Evolutionary conservation across 1,284 basidiomycete genomes (phyloP).

Genomic region (Singerocomus inundabilis): DNA sequence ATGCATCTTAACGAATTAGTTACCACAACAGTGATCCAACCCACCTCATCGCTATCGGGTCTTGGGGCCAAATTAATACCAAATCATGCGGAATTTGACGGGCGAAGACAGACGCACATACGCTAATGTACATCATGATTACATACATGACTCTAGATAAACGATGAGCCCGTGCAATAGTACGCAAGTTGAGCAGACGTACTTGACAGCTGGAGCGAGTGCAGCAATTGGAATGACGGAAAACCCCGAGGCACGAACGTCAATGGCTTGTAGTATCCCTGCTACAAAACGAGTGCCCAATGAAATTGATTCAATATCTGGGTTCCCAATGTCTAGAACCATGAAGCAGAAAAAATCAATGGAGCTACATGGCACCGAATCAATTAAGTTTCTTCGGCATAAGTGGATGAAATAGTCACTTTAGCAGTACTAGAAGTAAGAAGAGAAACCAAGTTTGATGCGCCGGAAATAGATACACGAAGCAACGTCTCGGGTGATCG

Average conservation of each 20-base stretch:
- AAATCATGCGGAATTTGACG: slow-evolving; percentile 2
- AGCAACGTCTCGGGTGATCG: slow-evolving; percentile 95
- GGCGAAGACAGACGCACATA: slow-evolving; percentile 49
- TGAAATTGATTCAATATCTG: slow-evolving; percentile 69
- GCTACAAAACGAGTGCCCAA: slow-evolving; percentile 63
- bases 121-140: slow-evolving; percentile 85
- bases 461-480: slow-evolving; percentile 92
- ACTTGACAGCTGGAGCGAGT: slow-evolving; percentile 85
- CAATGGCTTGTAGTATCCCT: slow-evolving; percentile 71
- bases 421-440: slow-evolving; percentile 64
- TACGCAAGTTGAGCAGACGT: slow-evolving; percentile 29
- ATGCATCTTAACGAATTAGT: neutral
- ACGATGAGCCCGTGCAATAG: slow-evolving; percentile 5
- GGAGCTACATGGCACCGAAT: slow-evolving; percentile 40
- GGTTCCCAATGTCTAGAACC: slow-evolving; percentile 84
- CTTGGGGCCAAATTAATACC: slow-evolving; percentile 32
- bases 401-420: slow-evolving; percentile 43
- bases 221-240: slow-evolving; percentile 68
- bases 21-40: neutral
- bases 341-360: slow-evolving; percentile 90
- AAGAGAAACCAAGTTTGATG: slow-evolving; percentile 95
- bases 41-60: slow-evolving; percentile 75
- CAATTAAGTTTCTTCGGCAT: neutral
- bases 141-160: slow-evolving; percentile 72
- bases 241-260: slow-evolving; percentile 90